phyloP scores from a whole-genome alignment of 441 rosid genomes.

The Corymbia citriodora region DNA sequence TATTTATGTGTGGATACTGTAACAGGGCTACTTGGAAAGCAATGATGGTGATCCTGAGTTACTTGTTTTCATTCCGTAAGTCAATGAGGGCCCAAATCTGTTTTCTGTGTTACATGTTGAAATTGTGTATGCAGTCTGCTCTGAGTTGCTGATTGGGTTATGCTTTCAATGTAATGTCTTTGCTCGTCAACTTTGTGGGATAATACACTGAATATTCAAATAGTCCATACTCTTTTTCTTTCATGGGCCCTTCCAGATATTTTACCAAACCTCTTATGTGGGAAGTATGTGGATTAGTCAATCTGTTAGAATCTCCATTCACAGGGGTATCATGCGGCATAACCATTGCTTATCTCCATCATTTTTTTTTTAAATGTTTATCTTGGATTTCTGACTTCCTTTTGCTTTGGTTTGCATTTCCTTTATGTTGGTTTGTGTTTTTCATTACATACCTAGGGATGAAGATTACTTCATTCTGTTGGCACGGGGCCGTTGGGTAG shows the following conservation, averaged over 20 bases:
- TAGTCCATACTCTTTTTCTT: not conserved
- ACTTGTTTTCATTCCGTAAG: slow-evolving; percentile 91
- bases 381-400: not conserved
- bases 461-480: not conserved
- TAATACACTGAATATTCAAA: not conserved
- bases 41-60: slow-evolving; percentile 96
- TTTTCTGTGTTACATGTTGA: not conserved
- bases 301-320: not conserved
- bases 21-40: slow-evolving; percentile 87
- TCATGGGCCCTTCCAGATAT: not conserved
- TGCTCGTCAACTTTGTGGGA: not conserved
- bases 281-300: not conserved
- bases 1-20: not conserved
- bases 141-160: not conserved
- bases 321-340: not conserved
- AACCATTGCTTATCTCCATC: not conserved
- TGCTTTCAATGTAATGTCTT: not conserved
- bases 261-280: not conserved
- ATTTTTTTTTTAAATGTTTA: not conserved
- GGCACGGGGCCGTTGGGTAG: not conserved
- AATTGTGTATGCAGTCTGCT: not conserved
- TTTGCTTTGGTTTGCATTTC: not conserved
- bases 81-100: not conserved
- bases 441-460: not conserved
- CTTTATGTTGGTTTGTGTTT: not conserved